These are phyloP conservation scores for Hypoxylon sp. DNA, from an alignment of 2,329 filamentous ascomycete species.

Conservation along the genomic window DNA sequence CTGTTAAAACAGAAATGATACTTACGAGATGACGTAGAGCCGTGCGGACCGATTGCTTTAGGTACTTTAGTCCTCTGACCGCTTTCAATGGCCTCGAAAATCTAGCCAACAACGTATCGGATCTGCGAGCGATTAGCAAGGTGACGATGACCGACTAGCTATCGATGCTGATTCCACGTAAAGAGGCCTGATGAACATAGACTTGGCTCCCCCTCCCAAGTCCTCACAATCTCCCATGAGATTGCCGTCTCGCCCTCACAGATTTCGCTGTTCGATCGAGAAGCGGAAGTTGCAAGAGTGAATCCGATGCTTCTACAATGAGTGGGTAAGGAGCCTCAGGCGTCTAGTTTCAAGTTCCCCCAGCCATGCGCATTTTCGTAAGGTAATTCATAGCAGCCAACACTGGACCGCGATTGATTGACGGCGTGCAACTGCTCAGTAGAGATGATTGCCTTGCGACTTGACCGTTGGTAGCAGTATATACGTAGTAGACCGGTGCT, in stretches of 20 bases:
- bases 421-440: no score
- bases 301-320: not conserved
- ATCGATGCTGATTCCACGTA: slow-evolving; percentile 1
- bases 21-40: not conserved
- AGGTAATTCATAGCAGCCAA: no score
- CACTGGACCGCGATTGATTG: no score
- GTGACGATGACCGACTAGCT: slow-evolving; percentile 9
- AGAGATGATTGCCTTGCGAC: no score
- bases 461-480: no score
- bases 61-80: not conserved
- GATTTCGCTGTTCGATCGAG: no score
- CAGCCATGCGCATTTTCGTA: no score
- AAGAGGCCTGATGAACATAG: no score
- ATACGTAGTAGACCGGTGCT: no score
- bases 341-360: no score
- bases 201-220: no score
- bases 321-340: not conserved
- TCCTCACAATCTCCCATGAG: not conserved
- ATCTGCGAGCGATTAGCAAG: not conserved
- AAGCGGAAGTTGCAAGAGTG: not conserved
- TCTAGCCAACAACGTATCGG: not conserved
- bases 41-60: not conserved
- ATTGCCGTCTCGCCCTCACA: no score
- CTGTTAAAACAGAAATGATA: not conserved
- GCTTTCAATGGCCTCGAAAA: not conserved